phyloP scores from a whole-genome alignment of 78 protist genomes.

The Chrysochromulina parva region DNA sequence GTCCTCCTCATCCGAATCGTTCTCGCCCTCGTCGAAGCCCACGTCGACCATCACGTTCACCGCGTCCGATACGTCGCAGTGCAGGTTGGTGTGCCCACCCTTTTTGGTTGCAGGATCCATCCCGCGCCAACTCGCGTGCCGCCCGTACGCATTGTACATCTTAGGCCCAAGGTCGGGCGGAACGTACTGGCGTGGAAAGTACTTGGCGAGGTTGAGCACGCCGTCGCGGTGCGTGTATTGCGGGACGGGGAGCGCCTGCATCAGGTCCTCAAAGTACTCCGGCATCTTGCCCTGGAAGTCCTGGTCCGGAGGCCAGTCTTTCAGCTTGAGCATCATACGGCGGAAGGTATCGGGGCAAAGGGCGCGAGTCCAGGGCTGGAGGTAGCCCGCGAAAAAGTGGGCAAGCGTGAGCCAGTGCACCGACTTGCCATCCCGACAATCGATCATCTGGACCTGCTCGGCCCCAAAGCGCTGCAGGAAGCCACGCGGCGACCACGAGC shows the following conservation, averaged over 20 bases:
- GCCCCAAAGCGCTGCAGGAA: slow-evolving; percentile 14
- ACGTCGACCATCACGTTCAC: slow-evolving; percentile 3
- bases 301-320: background rate
- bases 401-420: background rate
- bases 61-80: slow-evolving; percentile 20
- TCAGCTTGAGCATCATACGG: slow-evolving; percentile 12
- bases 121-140: too few relatives aligned
- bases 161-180: slow-evolving; percentile 27
- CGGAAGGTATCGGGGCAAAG: background rate
- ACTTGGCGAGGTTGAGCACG: background rate
- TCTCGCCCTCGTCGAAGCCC: background rate
- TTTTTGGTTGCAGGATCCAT: background rate
- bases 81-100: slow-evolving; percentile 20
- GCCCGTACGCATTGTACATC: slow-evolving; percentile 4
- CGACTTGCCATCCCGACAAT: background rate
- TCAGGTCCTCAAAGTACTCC: background rate
- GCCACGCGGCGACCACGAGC: background rate
- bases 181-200: background rate
- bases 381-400: background rate
- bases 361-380: background rate
- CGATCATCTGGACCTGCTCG: background rate
- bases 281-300: background rate
- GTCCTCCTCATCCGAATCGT: background rate
- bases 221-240: background rate
- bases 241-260: background rate